Evolutionary conservation across 2,329 filamentous ascomycete genomes (phyloP).

Genomic region (Cladosporium sp.): DNA sequence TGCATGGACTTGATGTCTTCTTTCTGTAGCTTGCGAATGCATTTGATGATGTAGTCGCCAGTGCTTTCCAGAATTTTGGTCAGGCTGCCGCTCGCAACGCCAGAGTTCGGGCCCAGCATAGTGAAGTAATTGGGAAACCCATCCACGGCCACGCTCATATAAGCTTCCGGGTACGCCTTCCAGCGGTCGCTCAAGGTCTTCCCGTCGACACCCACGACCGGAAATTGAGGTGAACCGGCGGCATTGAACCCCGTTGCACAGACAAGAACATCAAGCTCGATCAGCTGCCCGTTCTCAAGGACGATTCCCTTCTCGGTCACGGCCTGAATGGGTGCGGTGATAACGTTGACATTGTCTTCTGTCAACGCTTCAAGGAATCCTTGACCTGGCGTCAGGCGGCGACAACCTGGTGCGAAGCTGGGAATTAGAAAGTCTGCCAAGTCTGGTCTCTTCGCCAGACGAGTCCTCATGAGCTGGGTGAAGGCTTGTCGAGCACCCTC

Average conservation of each 20-base stretch:
- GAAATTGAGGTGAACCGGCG: constrained; percentile 34
- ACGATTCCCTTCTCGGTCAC: constrained; percentile 36
- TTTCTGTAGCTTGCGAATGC: constrained; percentile 49
- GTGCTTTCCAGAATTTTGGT: constrained; percentile 41
- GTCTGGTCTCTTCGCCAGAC: constrained; percentile 36
- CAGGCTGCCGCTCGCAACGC: constrained; percentile 40
- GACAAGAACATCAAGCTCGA: constrained; percentile 38
- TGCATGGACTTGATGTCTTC: constrained; percentile 44
- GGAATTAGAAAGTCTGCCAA: constrained; percentile 39
- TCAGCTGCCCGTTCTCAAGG: constrained; percentile 34
- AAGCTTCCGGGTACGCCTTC: constrained; percentile 22
- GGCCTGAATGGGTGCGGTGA: constrained; percentile 37
- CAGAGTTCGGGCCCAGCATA: constrained; percentile 40
- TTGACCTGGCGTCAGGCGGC: constrained; percentile 47
- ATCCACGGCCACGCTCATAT: constrained; percentile 35
- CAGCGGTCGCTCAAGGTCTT: constrained; percentile 25
- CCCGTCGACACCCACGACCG: constrained; percentile 32
- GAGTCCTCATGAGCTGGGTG: constrained; percentile 36
- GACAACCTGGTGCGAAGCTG: constrained; percentile 43
- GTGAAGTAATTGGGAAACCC: constrained; percentile 32
- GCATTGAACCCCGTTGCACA: constrained; percentile 42
- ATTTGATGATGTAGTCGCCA: constrained; percentile 48
- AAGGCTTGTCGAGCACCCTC: constrained; percentile 39
- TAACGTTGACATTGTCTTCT: constrained; percentile 43
- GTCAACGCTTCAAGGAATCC: constrained; percentile 49